Percentiles rank a stretch among this genome's conserved stretches.
These are phyloP conservation scores for Phalaenopsis hybrid DNA, from an alignment of 116 monocot genomes.

Conservation along the genomic window DNA sequence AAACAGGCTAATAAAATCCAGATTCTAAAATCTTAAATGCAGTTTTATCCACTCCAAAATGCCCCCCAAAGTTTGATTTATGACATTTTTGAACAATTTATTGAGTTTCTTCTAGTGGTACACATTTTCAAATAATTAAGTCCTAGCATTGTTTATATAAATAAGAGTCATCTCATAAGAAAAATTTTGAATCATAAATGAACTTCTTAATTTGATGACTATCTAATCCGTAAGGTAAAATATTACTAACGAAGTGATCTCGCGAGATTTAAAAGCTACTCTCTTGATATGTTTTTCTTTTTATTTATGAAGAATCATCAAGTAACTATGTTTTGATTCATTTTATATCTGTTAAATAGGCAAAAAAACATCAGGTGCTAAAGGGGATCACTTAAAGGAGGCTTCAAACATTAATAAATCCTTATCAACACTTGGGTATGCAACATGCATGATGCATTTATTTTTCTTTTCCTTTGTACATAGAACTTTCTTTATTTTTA, in stretches of 20 bases:
- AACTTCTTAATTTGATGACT: too few species aligned
- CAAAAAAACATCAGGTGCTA: slow-evolving; percentile 88
- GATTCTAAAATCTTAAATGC: too few species aligned
- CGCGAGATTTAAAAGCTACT: slow-evolving; percentile 90
- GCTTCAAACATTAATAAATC: slow-evolving; percentile 94
- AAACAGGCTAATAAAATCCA: too few species aligned
- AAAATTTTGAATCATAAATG: too few species aligned
- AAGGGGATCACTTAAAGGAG: slow-evolving; percentile 89
- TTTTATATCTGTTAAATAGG: slow-evolving; percentile 31
- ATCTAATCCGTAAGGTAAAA: too few species aligned
- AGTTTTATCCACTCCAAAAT: too few species aligned
- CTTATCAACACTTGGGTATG: slow-evolving; percentile 91
- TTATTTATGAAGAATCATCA: not conserved
- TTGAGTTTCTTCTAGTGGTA: too few species aligned
- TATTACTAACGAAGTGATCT: slow-evolving; percentile 29
- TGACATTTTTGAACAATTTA: too few species aligned
- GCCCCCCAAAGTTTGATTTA: too few species aligned
- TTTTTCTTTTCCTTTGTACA: not conserved
- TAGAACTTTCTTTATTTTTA: not conserved
- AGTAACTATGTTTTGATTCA: not conserved
- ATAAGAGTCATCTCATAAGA: too few species aligned
- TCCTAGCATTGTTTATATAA: too few species aligned
- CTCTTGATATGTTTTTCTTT: not conserved
- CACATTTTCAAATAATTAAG: too few species aligned
- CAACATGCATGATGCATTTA: not conserved